Evolutionary conservation across 257 asterid genomes (phyloP).

Genomic region (Solanum etuberosum): DNA sequence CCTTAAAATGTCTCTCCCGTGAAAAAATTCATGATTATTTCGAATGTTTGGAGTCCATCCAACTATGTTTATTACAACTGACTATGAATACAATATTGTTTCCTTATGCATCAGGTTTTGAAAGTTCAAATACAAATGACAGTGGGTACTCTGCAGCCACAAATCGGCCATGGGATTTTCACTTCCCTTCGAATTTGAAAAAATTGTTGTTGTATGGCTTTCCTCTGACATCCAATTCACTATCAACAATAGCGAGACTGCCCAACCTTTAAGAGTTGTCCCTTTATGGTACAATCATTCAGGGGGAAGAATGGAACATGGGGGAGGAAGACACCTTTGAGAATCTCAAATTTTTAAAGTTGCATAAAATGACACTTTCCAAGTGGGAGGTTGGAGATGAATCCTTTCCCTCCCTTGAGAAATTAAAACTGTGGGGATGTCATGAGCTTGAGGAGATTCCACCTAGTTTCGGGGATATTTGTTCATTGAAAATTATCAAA

Average conservation of each 20-base stretch:
- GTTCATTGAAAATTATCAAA: background rate
- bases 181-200: background rate
- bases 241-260: background rate
- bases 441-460: background rate
- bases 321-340: background rate
- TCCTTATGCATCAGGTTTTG: background rate
- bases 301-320: background rate
- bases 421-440: accelerated
- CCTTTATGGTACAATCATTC: accelerated
- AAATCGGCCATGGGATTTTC: background rate
- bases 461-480: background rate
- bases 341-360: background rate
- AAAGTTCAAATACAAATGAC: background rate
- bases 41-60: background rate
- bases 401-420: background rate
- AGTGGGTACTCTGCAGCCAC: background rate
- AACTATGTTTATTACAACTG: background rate
- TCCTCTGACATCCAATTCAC: background rate
- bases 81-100: too few relatives aligned
- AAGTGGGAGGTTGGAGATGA: background rate
- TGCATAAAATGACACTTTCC: background rate
- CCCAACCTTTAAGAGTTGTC: background rate
- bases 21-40: too few relatives aligned
- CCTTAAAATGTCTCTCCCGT: background rate
- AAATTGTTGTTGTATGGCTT: accelerated